These are phyloP conservation scores for Acarospora socialis DNA, from an alignment of 2,329 filamentous ascomycete genomes.

Conservation along the genomic window DNA sequence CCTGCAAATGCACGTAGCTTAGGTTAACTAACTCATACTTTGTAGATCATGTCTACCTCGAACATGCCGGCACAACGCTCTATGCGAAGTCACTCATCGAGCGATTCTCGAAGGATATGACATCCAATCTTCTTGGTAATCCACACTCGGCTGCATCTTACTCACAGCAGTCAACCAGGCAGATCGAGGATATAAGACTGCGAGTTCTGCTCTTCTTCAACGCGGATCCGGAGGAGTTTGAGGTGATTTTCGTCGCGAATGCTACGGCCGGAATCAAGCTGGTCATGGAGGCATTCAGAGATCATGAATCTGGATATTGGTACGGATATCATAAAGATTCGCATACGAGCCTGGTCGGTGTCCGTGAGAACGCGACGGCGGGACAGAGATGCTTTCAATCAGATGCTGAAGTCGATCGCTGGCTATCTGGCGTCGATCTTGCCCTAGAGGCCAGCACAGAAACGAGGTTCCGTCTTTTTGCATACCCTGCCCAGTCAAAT, in stretches of 20 bases:
- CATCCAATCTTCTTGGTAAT: constrained; percentile 69
- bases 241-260: constrained; percentile 83
- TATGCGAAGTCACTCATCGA: constrained; percentile 72
- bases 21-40: background rate
- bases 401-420: constrained; percentile 48
- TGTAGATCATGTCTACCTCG: constrained; percentile 64
- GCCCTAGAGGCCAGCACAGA: constrained; percentile 1
- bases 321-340: constrained; percentile 74
- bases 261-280: constrained; percentile 84
- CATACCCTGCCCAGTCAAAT: constrained; percentile 85
- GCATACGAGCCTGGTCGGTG: constrained; percentile 77
- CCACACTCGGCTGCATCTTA: constrained; percentile 73
- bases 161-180: constrained; percentile 59
- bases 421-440: constrained; percentile 37
- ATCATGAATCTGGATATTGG: constrained; percentile 54
- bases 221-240: constrained; percentile 67
- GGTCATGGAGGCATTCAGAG: constrained; percentile 62
- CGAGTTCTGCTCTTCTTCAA: constrained; percentile 62
- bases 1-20: constrained; percentile 10
- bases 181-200: constrained; percentile 63
- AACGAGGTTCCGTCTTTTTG: constrained; percentile 43
- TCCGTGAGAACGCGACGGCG: constrained; percentile 52
- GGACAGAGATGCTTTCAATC: constrained; percentile 50
- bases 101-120: constrained; percentile 64
- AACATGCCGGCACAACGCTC: constrained; percentile 87